Conservation (phyloP, 441 rosid species). For the Erodium texanum region DNA sequence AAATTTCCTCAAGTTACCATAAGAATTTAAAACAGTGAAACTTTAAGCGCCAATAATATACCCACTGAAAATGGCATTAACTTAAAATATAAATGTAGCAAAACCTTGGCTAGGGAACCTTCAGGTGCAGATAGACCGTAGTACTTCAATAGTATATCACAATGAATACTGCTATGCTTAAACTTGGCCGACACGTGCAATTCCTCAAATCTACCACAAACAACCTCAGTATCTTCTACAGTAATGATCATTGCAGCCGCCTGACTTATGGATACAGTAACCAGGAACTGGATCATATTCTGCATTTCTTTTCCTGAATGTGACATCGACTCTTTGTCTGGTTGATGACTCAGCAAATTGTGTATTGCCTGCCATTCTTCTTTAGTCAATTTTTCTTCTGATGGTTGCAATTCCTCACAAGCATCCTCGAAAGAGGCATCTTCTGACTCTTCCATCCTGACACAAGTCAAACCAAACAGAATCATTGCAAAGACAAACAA, state of each 20-base stretch:
- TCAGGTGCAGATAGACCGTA: constrained; percentile 97
- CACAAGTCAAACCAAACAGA: constrained; percentile 18
- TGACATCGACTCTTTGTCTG: constrained; percentile 56
- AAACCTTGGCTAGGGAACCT: constrained; percentile 97
- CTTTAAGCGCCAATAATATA: neutral
- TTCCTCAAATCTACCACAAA: constrained; percentile 94
- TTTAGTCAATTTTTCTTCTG: constrained; percentile 68
- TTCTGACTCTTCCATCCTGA: constrained; percentile 56
- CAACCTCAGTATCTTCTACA: constrained; percentile 58
- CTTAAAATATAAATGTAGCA: constrained; percentile 21
- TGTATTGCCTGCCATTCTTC: constrained; percentile 97
- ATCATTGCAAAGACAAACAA: neutral
- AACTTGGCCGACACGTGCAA: constrained; percentile 74
- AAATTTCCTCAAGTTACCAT: neutral
- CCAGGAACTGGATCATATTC: constrained; percentile 69
- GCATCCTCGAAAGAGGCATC: constrained; percentile 40
- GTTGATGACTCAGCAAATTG: constrained; percentile 85
- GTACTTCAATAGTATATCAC: constrained; percentile 66
- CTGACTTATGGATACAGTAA: constrained; percentile 68
- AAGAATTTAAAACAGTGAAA: neutral
- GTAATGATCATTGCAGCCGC: constrained; percentile 84
- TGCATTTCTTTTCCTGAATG: constrained; percentile 75
- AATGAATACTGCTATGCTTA: constrained; percentile 62
- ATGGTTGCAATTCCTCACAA: constrained; percentile 40
- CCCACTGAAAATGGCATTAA: too few species aligned